These are phyloP conservation scores for Brassica juncea DNA, from an alignment of 345 rosid genomes.

Conservation along the genomic window DNA sequence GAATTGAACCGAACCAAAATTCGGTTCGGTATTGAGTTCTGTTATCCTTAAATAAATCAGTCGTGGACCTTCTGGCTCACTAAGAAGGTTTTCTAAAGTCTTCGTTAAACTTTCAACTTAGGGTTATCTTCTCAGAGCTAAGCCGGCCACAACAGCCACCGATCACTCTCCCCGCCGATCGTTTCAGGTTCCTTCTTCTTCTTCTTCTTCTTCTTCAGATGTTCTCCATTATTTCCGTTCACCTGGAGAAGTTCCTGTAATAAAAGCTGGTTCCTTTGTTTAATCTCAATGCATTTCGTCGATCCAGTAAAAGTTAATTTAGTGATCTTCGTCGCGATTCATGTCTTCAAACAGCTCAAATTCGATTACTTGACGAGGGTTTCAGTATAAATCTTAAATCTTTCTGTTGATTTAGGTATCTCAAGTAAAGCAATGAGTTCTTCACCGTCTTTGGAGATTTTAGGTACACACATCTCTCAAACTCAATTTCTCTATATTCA, in stretches of 20 bases:
- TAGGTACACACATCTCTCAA: conserved; percentile 50
- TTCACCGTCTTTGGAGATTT: conserved; percentile 65
- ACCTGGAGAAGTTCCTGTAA: background rate
- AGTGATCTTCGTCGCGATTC: background rate
- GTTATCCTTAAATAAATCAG: too few species aligned
- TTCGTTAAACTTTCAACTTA: background rate
- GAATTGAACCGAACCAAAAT: too few species aligned
- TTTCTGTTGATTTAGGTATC: conserved; percentile 22
- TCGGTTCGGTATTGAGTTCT: too few species aligned
- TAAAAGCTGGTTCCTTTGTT: conserved; percentile 7
- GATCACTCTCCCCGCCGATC: conserved; percentile 23
- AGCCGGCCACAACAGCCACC: conserved; percentile 33
- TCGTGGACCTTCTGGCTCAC: background rate
- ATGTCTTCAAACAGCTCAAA: background rate
- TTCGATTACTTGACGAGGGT: background rate
- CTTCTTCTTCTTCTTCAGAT: background rate
- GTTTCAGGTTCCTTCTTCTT: conserved; percentile 25
- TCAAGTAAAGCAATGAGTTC: conserved; percentile 41
- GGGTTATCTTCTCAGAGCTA: conserved; percentile 18
- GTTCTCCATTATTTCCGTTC: background rate
- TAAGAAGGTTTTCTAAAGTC: background rate
- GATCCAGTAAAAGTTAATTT: conserved; percentile 7
- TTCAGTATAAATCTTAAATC: background rate
- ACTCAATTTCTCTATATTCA: background rate
- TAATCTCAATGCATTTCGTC: background rate